These are phyloP conservation scores for Simmondsia chinensis DNA, from an alignment of 148 eudicot species.

Conservation along the genomic window DNA sequence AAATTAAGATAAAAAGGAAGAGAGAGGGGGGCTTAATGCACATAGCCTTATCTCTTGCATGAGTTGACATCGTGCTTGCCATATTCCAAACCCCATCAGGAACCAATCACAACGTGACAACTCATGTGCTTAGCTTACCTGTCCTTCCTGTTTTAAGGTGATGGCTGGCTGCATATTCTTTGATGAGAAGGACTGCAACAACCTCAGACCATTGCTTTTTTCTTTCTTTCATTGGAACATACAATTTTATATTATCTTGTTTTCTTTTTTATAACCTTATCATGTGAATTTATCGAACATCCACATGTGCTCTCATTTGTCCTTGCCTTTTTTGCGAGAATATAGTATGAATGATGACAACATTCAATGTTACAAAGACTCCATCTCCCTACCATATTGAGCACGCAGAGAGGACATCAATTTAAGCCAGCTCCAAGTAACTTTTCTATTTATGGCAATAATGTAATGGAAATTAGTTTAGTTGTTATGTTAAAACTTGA, in stretches of 20 bases:
- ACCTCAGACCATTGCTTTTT: conserved; percentile 21
- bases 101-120: conserved; percentile 37
- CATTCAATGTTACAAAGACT: not conserved
- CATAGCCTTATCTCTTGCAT: conserved; percentile 7
- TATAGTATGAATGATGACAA: conserved; percentile 2
- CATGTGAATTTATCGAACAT: conserved; percentile 39
- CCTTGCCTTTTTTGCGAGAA: not conserved
- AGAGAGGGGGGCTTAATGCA: not conserved
- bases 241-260: conserved; percentile 2
- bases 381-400: not conserved
- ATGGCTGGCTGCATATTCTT: conserved; percentile 33
- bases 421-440: not conserved
- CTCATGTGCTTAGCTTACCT: conserved; percentile 27
- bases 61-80: conserved; percentile 48
- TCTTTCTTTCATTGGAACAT: conserved; percentile 5
- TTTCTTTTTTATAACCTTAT: conserved; percentile 1
- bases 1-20: not conserved
- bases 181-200: conserved; percentile 27
- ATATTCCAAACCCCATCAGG: conserved; percentile 24
- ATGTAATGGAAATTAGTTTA: no score
- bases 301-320: conserved; percentile 28
- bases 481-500: no score
- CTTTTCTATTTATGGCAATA: no score
- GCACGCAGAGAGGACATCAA: conserved; percentile 4
- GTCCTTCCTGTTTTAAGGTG: conserved; percentile 23